Evolutionary conservation across 176 grass and related monocot species (phyloP), one percentile per base, ranked within the genome.

Genomic region (Phoenix roebelenii): DNA sequence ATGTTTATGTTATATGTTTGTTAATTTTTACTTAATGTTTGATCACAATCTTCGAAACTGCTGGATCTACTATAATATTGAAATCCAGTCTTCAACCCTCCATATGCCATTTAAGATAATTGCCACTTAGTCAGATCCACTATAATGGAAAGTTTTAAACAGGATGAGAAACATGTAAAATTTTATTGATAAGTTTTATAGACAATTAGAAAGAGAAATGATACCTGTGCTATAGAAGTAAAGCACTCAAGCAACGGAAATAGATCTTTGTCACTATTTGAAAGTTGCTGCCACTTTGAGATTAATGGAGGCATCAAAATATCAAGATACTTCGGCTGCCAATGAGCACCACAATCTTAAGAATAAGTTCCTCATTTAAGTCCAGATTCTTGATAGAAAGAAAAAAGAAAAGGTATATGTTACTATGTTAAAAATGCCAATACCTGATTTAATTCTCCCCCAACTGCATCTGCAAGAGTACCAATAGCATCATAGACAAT

Each of bases 221-320:
- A 14, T 91, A 92, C 93, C 93, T 98, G 93, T 30, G 88, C 82
- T 3, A 98, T 86, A 59, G 93, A 98, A 64, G 93, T 98, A 83
- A 92, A 98, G 68, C 93, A 98, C 63, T 98, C 93, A 16, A 98
- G 88, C 24, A 98, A 78, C 22, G 93, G 82, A 62, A 98, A 98
- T 61, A 98, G 73, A 85, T 98, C 84, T 70, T 98, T 98, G 60
- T 98, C 88, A 65, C 81, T 76, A 58, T 98, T 89, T 60, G 85
- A 71, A 69, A 98, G 85, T 76, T 98, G 88, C 64, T 92, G 84
- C 93, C 93, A 98, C 71, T 98, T 98, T 16, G 73, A 35, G 30
- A 98, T 92, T 59, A 98, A 77, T 68, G 93, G 93, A 4, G 88
- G 93, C 88, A 98, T 98, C 75, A 98, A 92, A 58, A 92, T 85